Conservation (phyloP, 2,329 filamentous ascomycete species). For the Hymenotorrendiella dingleyae region DNA sequence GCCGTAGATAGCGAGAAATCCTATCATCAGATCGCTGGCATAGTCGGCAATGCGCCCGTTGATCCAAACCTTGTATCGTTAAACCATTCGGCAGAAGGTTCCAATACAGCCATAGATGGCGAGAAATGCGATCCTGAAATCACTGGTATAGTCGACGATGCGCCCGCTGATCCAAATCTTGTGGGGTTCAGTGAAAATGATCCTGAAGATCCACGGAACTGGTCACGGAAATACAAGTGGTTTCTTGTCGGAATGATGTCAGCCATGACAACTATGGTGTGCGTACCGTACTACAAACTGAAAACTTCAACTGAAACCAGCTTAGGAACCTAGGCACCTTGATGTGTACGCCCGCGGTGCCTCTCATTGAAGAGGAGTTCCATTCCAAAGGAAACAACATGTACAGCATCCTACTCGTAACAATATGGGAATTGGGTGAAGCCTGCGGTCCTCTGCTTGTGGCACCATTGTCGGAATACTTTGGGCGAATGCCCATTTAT, state of each 20-base stretch:
- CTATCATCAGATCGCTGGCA: neutral
- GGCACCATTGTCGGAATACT: conserved; percentile 54
- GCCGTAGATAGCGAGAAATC: neutral
- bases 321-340: neutral
- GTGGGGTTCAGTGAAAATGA: neutral
- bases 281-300: neutral
- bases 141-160: neutral
- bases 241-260: neutral
- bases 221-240: neutral
- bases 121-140: neutral
- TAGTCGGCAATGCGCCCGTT: neutral
- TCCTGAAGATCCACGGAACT: neutral
- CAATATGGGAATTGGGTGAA: conserved; percentile 42
- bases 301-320: neutral
- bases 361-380: neutral
- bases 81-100: neutral
- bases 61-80: neutral
- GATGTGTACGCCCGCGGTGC: neutral
- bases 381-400: neutral
- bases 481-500: conserved; percentile 46
- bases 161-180: neutral
- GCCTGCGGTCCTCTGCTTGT: conserved; percentile 53
- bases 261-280: neutral
- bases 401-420: neutral
- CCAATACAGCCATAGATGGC: neutral